These are phyloP conservation scores for Liquidambar formosana DNA, from an alignment of 164 flowering plant species.

Conservation along the genomic window DNA sequence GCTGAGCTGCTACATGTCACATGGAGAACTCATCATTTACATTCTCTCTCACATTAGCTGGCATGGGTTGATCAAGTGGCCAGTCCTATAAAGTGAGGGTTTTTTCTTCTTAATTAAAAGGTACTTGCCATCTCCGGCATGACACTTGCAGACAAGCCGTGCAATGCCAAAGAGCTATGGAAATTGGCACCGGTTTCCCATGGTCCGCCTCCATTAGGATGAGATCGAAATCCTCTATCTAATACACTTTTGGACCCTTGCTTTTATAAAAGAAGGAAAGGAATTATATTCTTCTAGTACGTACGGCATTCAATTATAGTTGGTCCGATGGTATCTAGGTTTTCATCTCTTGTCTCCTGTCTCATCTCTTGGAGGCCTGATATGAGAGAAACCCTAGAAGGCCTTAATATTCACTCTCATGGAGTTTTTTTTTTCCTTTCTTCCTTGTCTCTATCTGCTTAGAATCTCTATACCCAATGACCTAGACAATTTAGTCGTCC, in stretches of 20 bases:
- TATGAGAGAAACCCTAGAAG: conserved; percentile 3
- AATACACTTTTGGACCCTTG: too few species aligned
- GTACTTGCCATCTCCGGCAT: too few species aligned
- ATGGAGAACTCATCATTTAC: conserved; percentile 4
- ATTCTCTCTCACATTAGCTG: not conserved
- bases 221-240: too few species aligned
- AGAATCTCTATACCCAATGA: conserved; percentile 4
- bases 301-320: not conserved
- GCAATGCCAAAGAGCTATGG: not conserved
- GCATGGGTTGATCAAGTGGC: too few species aligned
- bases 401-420: not conserved
- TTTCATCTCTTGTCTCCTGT: not conserved
- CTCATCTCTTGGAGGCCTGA: not conserved
- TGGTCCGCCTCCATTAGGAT: too few species aligned
- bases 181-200: too few species aligned
- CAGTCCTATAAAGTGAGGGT: not conserved
- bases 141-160: not conserved
- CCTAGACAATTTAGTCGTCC: conserved; percentile 18
- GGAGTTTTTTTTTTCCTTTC: too few species aligned
- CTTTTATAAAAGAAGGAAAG: too few species aligned
- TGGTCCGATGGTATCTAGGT: not conserved
- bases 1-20: conserved; percentile 6
- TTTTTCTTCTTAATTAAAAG: not conserved
- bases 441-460: not conserved
- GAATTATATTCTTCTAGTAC: not conserved